Base-by-base conservation (phyloP, 2,329 filamentous ascomycete genomes). In the Sporothrix schenckii region DNA sequence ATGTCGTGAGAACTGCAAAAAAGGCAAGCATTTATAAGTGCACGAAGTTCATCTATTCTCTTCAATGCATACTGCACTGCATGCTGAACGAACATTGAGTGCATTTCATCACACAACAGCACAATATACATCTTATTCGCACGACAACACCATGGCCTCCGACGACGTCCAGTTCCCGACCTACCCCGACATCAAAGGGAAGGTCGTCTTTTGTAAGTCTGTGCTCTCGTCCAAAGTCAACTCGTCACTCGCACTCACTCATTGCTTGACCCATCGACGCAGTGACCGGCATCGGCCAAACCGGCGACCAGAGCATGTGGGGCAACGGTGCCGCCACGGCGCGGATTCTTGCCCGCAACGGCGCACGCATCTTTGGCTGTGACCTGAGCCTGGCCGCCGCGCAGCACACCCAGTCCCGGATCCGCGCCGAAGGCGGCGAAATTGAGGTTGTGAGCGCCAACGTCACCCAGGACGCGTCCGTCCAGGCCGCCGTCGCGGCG, bases 231-330 rank as follows among this genome's bases (percentile, higher is more conserved):
- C 13, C 13, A 49, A 16, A 6, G 44, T 16, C 13, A 19, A 19
- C 13, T 4, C 19, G 16, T 47, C 41, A 19, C 44, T 9, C 34
- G 5, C 14, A 16, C 44, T 49, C 16, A 49, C 44, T 4, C 13
- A 49, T 24, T 24, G 24, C 24, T 24, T 34, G 34, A 34, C 34
- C 27, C 34, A 9, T 9, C 34, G 34, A 14, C 5, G 1, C 14
- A 68, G 66, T 68, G 52, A 68, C 66, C 16, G 66, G 66, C 49
- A 68, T 68, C 21, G 66, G 66, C 34, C 66, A 68, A 34, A 56
- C 66, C 3, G 66, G 66, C 5, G 66, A 68, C 52, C 66, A 68
- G 52, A 56, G n/a, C 34, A 68, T 68, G 66, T 68, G 66, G 66
- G 66, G 66, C 9, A 68, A 68, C 19, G 66, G 66, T 7, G 66